Evolutionary conservation across 1,284 basidiomycete species (phyloP).

Genomic region (Ceraceosorus guamensis): DNA sequence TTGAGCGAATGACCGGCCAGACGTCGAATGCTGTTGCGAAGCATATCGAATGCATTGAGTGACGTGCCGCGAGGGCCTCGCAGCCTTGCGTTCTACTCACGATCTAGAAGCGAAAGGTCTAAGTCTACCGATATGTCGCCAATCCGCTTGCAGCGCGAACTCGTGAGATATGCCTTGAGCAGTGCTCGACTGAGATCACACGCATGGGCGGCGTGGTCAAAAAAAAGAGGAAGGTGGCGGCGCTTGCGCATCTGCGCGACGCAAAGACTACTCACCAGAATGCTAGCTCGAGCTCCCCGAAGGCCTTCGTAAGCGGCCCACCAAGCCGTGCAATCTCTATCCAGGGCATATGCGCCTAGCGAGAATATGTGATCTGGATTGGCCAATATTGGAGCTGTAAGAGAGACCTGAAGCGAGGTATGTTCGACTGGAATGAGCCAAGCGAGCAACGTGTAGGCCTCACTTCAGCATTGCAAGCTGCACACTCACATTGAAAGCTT

Average conservation of each 20-base stretch:
- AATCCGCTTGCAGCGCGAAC: not conserved
- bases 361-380: slow-evolving; percentile 61
- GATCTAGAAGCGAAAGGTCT: not conserved
- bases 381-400: slow-evolving; percentile 42
- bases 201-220: too few relatives aligned
- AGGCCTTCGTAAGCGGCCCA: slow-evolving; percentile 65
- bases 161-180: slow-evolving; percentile 1
- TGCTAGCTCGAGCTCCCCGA: slow-evolving; percentile 60
- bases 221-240: too few relatives aligned
- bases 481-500: slow-evolving; percentile 57
- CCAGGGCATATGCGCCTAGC: slow-evolving; percentile 59
- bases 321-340: slow-evolving; percentile 64
- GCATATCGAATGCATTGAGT: too few relatives aligned
- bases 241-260: slow-evolving; percentile 25
- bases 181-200: not conserved
- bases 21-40: slow-evolving; percentile 70
- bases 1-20: slow-evolving; percentile 72
- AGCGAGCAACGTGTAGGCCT: not conserved
- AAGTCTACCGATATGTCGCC: not conserved
- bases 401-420: slow-evolving; percentile 7
- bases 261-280: slow-evolving; percentile 57
- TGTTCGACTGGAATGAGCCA: slow-evolving; percentile 8
- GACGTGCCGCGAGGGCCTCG: too few relatives aligned
- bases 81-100: too few relatives aligned
- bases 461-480: not conserved